Evolutionary conservation across 495 filamentous ascomycete species (phyloP), one percentile per base, ranked within the genome.

Genomic region (Barbatosphaeria neglecta): DNA sequence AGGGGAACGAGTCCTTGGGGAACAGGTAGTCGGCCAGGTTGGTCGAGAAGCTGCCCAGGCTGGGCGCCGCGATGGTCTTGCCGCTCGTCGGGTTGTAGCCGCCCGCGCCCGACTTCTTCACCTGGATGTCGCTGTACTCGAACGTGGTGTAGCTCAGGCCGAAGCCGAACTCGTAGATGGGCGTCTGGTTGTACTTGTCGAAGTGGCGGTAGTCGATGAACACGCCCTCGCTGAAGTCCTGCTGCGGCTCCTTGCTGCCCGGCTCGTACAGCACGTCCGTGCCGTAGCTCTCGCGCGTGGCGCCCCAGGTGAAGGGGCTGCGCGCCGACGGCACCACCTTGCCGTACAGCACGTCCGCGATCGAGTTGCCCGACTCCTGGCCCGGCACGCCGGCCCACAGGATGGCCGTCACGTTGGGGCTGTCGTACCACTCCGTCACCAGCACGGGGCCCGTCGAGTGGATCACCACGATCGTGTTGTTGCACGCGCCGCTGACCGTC

Each of bases 161-260:
- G 61, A 78, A 88, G 9, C 92, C 92, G 52, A 97, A 98, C 60
- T 94, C 87, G 61, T 84, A 98, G 47, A 86, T 80, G 1, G 92
- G 87, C 19, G 79, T 72, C 44, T 83, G 76, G 33, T 80, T 68
- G 23, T 71, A 68, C 62, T 81, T 82, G 70, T 98, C 92, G 41
- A 98, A 86, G 47, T 80, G 69, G 45, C 92, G 86, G 65, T 98
- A 98, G 65, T 98, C 92, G 62, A 95, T 93, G 66, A 94, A 92
- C 22, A 83, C 73, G 28, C 90, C 90, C 55, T 96, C 90, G 20
- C 71, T 72, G 62, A 90, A 95, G 62, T 90, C 72, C 22, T 81
- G 65, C 63, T 98, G 92, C 4, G 89, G 89, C 18, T 82, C 74
- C 19, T 52, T 72, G 16, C 71, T 57, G 41, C 80, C 83, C 22